Evolutionary conservation across 345 rosid genomes (phyloP).

Genomic region (Garcia nutans): DNA sequence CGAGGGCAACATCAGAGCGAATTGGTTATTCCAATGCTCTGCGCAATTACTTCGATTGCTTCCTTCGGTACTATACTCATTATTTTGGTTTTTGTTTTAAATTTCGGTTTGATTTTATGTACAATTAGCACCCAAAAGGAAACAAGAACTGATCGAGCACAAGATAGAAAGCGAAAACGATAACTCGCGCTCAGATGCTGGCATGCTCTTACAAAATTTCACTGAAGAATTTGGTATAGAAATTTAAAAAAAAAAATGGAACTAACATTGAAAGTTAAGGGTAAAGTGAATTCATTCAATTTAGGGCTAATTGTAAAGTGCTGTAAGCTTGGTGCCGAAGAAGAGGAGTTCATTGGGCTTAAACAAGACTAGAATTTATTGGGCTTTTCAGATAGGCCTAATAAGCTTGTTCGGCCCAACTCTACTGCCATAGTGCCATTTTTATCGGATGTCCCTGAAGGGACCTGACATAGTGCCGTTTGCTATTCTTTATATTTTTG

Average conservation of each 20-base stretch:
- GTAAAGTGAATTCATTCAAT: neutral
- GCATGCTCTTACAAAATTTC: neutral
- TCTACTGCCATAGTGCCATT: no score
- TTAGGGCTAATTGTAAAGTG: constrained; percentile 4
- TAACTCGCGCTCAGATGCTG: neutral
- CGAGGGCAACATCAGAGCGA: constrained; percentile 60
- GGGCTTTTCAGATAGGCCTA: no score
- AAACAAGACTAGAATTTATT: no score
- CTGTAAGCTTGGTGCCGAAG: neutral
- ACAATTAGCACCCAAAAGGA: neutral
- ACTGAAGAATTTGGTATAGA: neutral
- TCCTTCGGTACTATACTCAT: constrained; percentile 69
- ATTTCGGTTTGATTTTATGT: neutral
- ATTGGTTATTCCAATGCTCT: constrained; percentile 73
- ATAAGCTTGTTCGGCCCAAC: no score
- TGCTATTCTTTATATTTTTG: no score
- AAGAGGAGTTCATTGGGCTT: no score
- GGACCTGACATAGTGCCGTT: no score
- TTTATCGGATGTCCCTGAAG: no score
- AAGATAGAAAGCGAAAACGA: neutral
- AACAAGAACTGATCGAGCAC: neutral
- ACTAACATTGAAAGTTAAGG: neutral
- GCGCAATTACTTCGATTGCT: constrained; percentile 81
- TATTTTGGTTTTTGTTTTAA: neutral
- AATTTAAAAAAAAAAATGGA: neutral